Base-by-base conservation (phyloP, 2,329 filamentous ascomycete genomes). In the Sporothrix schenckii region DNA sequence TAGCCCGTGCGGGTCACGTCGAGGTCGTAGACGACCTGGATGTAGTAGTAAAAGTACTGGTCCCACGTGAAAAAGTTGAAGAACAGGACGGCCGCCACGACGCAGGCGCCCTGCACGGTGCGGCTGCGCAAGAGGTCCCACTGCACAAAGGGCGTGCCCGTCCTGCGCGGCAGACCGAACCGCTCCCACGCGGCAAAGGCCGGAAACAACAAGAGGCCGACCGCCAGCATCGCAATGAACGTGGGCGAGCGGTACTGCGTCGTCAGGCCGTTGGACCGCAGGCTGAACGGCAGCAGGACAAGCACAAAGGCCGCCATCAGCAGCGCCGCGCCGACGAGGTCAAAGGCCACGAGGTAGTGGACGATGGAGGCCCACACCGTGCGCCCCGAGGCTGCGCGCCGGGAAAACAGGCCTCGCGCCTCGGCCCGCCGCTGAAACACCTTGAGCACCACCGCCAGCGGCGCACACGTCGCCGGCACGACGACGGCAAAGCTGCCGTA, bases 401-500 rank as follows among this genome's bases (percentile, higher is more conserved):
- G 78, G 5, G 79, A 75, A 13, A 87, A 76, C 1, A 89, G 74
- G 0, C 88, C 88, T 10, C 80, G 75, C 69, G 83, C 83, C 72
- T 81, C 81, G 4, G 90, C 90, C 76, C 89, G 89, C 66, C 80
- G 80, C 72, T 89, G 84, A 75, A 90, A 89, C 75, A 82, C 80
- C 54, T 85, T 80, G 75, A 91, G 83, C 13, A 90, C 80, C n/a
- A 81, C 74, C 52, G 84, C 82, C 2, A 91, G 81, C 0, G 89
- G 89, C 16, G 85, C 73, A 69, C 86, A 86, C 66, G 89, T 84
- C 41, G 86, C 80, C 1, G 88, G 88, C 9, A 87, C 78, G 72
- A 91, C 84, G 74, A 92, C 89, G 70, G 86, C 82, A 79, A 88
- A 91, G 72, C 86, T 83, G 61, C 89, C 89, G 73, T 89, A 89